Conservation (phyloP, 768 basidiomycete genomes). For the Trametes elegans region DNA sequence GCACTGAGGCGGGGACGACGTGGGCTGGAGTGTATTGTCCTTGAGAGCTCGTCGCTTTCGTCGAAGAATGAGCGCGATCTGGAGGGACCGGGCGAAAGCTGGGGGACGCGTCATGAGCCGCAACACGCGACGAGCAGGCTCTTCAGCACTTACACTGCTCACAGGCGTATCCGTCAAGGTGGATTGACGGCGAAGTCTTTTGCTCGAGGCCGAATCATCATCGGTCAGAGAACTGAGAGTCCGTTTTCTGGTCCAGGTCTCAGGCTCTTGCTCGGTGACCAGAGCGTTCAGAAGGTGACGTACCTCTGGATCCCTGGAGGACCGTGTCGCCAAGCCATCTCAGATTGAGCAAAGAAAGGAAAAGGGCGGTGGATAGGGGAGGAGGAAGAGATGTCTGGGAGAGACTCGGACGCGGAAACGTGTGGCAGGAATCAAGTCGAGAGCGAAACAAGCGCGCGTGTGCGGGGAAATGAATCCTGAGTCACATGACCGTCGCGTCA, state of each 20-base stretch:
- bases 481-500: slow-evolving; percentile 12
- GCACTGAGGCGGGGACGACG: slow-evolving; percentile 4
- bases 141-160: background rate
- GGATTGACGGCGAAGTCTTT: slow-evolving; percentile 10
- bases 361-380: background rate
- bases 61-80: slow-evolving; percentile 2
- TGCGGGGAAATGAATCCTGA: background rate
- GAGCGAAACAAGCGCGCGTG: background rate
- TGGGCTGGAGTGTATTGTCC: slow-evolving; percentile 2
- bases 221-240: slow-evolving; percentile 6
- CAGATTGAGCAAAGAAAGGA: background rate
- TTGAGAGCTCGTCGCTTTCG: slow-evolving; percentile 2
- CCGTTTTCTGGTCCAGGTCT: slow-evolving; percentile 7
- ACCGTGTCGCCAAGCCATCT: background rate
- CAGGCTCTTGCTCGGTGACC: background rate
- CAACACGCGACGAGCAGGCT: background rate
- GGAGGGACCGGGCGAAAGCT: slow-evolving; percentile 5
- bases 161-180: slow-evolving; percentile 2
- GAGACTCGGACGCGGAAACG: slow-evolving; percentile 2
- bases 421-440: background rate
- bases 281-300: background rate
- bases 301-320: background rate
- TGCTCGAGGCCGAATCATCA: background rate
- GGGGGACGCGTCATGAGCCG: slow-evolving; percentile 1
- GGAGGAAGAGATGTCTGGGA: slow-evolving; percentile 4